Conservation (phyloP, 176 grass and related monocot genomes). For the Eragrostis curvula region DNA sequence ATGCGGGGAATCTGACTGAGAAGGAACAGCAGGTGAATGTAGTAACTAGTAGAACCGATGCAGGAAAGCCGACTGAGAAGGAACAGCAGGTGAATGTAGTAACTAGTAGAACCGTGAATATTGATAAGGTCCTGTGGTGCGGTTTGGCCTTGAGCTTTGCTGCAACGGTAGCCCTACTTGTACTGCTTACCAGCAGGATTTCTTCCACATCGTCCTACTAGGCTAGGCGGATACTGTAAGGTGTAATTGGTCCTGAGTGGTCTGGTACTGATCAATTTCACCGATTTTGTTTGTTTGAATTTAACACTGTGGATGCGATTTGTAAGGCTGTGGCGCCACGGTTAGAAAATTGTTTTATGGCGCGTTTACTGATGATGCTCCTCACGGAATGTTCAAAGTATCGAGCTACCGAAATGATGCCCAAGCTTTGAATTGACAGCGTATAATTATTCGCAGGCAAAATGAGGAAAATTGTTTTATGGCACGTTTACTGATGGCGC, state of each 20-base stretch:
- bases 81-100: constrained; percentile 26
- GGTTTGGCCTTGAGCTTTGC: constrained; percentile 58
- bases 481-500: too few relatives aligned
- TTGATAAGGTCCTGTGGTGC: constrained; percentile 66
- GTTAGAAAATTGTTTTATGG: background rate
- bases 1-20: background rate
- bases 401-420: too few relatives aligned
- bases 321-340: background rate
- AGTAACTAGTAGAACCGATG: constrained; percentile 25
- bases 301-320: background rate
- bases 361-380: background rate
- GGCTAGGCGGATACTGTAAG: background rate
- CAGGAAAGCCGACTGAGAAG: constrained; percentile 12
- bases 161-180: constrained; percentile 45
- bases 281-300: background rate
- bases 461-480: too few relatives aligned
- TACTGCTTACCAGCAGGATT: constrained; percentile 51
- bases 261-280: constrained; percentile 30
- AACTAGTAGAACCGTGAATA: constrained; percentile 18
- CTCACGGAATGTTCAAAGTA: background rate
- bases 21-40: constrained; percentile 30
- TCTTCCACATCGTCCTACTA: constrained; percentile 18
- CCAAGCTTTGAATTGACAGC: too few relatives aligned
- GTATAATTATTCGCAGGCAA: too few relatives aligned
- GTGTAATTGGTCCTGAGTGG: constrained; percentile 20